Percentiles rank a stretch among this genome's conserved stretches.
Conservation (phyloP, 805 yeast genomes). For the Cyberlindnera maclurae region DNA sequence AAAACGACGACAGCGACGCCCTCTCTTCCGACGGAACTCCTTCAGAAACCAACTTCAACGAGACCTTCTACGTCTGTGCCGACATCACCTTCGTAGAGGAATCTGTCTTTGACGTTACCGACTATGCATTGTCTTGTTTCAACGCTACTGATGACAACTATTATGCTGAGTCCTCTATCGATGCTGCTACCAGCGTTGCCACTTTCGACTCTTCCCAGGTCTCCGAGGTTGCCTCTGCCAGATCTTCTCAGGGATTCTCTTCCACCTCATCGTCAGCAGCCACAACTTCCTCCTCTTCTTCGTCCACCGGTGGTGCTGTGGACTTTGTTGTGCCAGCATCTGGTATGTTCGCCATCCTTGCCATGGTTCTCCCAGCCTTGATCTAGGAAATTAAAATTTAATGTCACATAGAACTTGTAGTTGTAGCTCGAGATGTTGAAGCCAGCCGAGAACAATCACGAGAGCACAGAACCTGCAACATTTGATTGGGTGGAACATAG, state of each 20-base stretch:
- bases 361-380: slow-evolving; percentile 13
- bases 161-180: slow-evolving; percentile 28
- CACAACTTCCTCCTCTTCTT: slow-evolving; percentile 8
- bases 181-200: slow-evolving; percentile 15
- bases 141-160: slow-evolving; percentile 34
- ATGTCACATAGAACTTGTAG: too few relatives aligned
- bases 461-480: too few relatives aligned
- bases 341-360: slow-evolving; percentile 19
- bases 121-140: slow-evolving; percentile 32
- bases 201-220: slow-evolving; percentile 16
- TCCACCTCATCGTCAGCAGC: slow-evolving; percentile 3
- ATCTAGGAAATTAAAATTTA: too few relatives aligned
- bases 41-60: slow-evolving; percentile 30
- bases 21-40: slow-evolving; percentile 24
- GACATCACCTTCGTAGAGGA: slow-evolving; percentile 38
- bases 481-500: too few relatives aligned
- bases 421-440: too few relatives aligned
- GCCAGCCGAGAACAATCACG: too few relatives aligned
- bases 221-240: slow-evolving; percentile 12
- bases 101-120: slow-evolving; percentile 30
- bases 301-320: slow-evolving; percentile 14
- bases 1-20: slow-evolving; percentile 26
- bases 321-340: slow-evolving; percentile 15
- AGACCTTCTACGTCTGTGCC: slow-evolving; percentile 40
- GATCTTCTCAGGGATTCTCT: slow-evolving; percentile 17